Base-by-base conservation (phyloP, 176 grass and related monocot species). In the Canna indica region DNA sequence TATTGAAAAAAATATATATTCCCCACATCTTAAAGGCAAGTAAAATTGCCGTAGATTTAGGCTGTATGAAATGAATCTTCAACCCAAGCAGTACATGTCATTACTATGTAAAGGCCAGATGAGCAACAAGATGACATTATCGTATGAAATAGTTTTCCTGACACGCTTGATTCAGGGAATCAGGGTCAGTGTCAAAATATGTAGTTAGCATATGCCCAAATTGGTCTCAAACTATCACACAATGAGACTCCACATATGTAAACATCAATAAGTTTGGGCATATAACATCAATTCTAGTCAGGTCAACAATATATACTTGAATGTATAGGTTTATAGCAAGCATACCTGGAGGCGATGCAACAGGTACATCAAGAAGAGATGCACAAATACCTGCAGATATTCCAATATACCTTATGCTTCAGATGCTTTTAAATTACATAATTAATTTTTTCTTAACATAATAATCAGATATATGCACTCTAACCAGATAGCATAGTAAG, bases 331-430 rank as follows among this genome's bases (percentile, higher is more conserved):
- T 63, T 31, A n/a, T 35, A 65, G 32, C 5, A 36, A 73, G 44
- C 29, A 53, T 78, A 96, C 94, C 94, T 99, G 94, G 54, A 99
- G 84, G 39, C 80, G 94, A 61, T 99, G 78, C 78, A 93, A 73
- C 84, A 99, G 72, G 81, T 93, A 83, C 94, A 99, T 99, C 90
- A 99, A 88, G 85, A 99, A 99, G 56, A 99, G 85, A 76, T 99
- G 94, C 73, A 99, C 90, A 75, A 99, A 99, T 57, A 99, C 90
- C 94, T 99, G 82, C 33, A 59, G 68, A 79, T 30, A 48, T 48
- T 50, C 24, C 41, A 46, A 22, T 48, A 25, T 68, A 3, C 13
- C 13, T 59, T 28, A 67, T 34, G 12, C 52, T 34, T 30, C 20
- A 24, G 11, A 34, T 25, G 5, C 4, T 47, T 22, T 50, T 34